Base-by-base conservation (phyloP, 2,329 filamentous ascomycete species). In the Fusarium succisae region DNA sequence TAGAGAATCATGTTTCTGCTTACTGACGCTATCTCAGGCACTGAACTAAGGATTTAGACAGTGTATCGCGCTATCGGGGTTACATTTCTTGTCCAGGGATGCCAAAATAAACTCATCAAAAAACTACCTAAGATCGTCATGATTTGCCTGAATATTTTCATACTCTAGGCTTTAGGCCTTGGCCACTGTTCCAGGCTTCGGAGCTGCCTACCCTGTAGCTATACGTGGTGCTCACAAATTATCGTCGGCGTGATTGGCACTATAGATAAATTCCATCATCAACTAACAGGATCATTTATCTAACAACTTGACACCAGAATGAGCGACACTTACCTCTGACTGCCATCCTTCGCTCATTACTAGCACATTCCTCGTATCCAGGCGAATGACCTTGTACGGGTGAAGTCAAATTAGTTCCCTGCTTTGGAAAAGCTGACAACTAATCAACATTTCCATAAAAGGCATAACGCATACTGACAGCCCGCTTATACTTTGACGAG, bases 181-280 rank as follows among this genome's bases (percentile, higher is more conserved):
- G 14, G 45, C 22, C 6, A 3, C 3, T 18, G 8, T 20, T 50
- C 15, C 47, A n/a, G 10, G 26, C n/a, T 37, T 53, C 12, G 13
- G 7, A 6, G 50, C 6, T 8, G 12, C 7, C n/a, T 53, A 22
- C 32, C 18, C 32, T 35, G 32, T 3, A 35, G 14, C 32, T 15
- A 20, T 24, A 18, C n/a, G 8, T 11, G 6, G 6, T 15, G 14
- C 26, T 14, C n/a, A 15, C 32, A 30, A 50, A 18, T 24, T 32
- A 22, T 35, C 13, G 15, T 32, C 22, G 15, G 15, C 22, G 5
- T 17, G 15, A 35, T 35, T 17, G 0, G 3, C 32, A 17, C 20
- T 17, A 10, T 6, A 17, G 28, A 30, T 4, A 11, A 5, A 17
- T 0, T 17, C 14, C 7, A 2, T 17, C 4, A 8, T 6, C 14